These are phyloP conservation scores for Epichloe sp. DNA, from an alignment of 2,329 filamentous ascomycete genomes.

Conservation along the genomic window DNA sequence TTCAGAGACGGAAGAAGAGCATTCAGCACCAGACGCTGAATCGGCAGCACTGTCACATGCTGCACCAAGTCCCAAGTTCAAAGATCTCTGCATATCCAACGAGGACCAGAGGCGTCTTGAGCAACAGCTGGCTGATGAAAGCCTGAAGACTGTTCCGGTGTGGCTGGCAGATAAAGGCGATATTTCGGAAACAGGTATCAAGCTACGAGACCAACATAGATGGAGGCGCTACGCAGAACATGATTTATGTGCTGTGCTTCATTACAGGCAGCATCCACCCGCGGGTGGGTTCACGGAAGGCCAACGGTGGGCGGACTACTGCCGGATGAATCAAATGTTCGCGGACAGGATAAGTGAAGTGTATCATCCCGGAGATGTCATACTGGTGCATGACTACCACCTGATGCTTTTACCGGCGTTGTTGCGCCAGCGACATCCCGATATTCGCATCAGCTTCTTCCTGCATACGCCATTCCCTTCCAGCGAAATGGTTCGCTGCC, in stretches of 20 bases:
- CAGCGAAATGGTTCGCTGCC: slow-evolving; percentile 82
- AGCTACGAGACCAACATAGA: slow-evolving; percentile 65
- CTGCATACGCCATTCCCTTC: slow-evolving; percentile 88
- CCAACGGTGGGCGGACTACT: slow-evolving; percentile 83
- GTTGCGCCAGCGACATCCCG: slow-evolving; percentile 69
- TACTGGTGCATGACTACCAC: slow-evolving; percentile 90
- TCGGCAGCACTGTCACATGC: neutral
- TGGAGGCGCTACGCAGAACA: slow-evolving; percentile 87
- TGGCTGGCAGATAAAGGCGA: slow-evolving; percentile 78
- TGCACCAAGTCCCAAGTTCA: neutral
- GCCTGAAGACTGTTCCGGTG: slow-evolving; percentile 69
- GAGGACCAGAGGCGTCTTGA: slow-evolving; percentile 62
- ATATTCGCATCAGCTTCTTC: slow-evolving; percentile 88
- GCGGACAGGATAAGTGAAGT: slow-evolving; percentile 74
- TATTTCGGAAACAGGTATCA: slow-evolving; percentile 30
- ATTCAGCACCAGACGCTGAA: neutral
- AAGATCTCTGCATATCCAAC: slow-evolving; percentile 30
- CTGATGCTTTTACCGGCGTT: slow-evolving; percentile 78
- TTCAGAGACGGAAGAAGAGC: slow-evolving; percentile 12
- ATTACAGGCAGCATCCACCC: slow-evolving; percentile 88
- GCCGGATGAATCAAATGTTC: slow-evolving; percentile 81
- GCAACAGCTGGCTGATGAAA: slow-evolving; percentile 55
- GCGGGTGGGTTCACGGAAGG: slow-evolving; percentile 69
- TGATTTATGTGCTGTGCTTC: slow-evolving; percentile 82
- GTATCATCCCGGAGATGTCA: slow-evolving; percentile 82